Evolutionary conservation across 352 stramenopile species (phyloP).

Genomic region (Pythium sukuiense): DNA sequence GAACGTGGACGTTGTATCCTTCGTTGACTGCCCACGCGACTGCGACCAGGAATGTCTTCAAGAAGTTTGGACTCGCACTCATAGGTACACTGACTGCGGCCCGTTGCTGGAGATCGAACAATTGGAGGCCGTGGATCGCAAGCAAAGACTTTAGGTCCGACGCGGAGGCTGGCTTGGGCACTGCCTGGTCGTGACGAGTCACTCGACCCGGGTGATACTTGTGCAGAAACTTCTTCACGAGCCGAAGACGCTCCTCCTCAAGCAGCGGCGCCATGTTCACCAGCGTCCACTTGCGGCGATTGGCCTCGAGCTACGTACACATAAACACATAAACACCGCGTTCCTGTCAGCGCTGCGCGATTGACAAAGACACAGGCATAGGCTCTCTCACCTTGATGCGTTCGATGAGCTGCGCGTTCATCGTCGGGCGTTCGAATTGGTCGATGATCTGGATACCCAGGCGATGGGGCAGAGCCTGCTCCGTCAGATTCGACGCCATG

Average conservation of each 20-base stretch:
- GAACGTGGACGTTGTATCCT: constrained; percentile 68
- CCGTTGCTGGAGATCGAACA: constrained; percentile 81
- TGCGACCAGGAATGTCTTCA: constrained; percentile 62
- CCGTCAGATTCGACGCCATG: constrained; percentile 12
- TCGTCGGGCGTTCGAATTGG: constrained; percentile 55
- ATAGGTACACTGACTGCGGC: constrained; percentile 60
- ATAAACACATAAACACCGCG: no score
- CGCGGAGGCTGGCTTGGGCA: background rate
- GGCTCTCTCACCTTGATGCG: constrained; percentile 54
- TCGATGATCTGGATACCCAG: constrained; percentile 36
- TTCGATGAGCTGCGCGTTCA: constrained; percentile 79
- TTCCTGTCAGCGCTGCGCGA: background rate
- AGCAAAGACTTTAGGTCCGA: constrained; percentile 12
- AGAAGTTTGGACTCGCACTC: constrained; percentile 54
- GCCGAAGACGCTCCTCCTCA: constrained; percentile 56
- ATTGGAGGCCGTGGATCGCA: constrained; percentile 35
- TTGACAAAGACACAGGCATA: background rate
- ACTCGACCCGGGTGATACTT: constrained; percentile 30
- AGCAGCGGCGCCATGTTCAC: constrained; percentile 56
- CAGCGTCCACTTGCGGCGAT: constrained; percentile 72
- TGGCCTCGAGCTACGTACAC: constrained; percentile 56
- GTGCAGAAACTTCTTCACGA: constrained; percentile 68
- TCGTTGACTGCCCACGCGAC: constrained; percentile 69
- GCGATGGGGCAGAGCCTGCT: constrained; percentile 15
- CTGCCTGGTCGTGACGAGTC: background rate